Percentiles rank a stretch among this genome's conserved stretches.
Evolutionary conservation across 805 yeast genomes (phyloP).

Genomic region (Starmerella vaccinii): DNA sequence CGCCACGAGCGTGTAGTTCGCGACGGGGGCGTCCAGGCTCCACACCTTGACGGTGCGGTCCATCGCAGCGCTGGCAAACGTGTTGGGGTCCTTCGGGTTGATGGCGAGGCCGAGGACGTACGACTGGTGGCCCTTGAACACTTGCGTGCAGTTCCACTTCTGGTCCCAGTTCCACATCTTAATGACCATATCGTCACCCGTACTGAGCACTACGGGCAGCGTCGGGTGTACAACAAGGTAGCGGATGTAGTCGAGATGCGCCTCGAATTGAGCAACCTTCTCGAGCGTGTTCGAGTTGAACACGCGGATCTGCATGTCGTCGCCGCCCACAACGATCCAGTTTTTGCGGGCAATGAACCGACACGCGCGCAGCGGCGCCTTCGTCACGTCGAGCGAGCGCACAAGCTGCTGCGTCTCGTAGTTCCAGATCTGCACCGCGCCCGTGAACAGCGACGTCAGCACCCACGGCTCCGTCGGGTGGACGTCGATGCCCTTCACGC

Average conservation of each 20-base stretch:
- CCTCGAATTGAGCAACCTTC: slow-evolving; percentile 89
- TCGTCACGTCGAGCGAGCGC: slow-evolving; percentile 87
- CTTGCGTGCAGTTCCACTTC: slow-evolving; percentile 80
- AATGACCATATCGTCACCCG: slow-evolving; percentile 83
- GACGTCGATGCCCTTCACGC: slow-evolving; percentile 96
- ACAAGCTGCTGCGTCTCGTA: slow-evolving; percentile 77
- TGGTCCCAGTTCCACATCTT: slow-evolving; percentile 97
- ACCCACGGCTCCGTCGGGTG: slow-evolving; percentile 99
- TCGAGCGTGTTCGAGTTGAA: slow-evolving; percentile 94
- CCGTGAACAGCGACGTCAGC: slow-evolving; percentile 80
- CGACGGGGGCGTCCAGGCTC: slow-evolving; percentile 78
- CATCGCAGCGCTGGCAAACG: slow-evolving; percentile 93
- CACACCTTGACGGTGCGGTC: slow-evolving; percentile 95
- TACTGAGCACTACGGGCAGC: slow-evolving; percentile 77
- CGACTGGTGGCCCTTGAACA: slow-evolving; percentile 91
- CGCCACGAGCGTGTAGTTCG: slow-evolving; percentile 85
- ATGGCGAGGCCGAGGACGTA: slow-evolving; percentile 89
- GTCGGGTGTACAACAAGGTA: slow-evolving; percentile 90
- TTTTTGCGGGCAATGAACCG: slow-evolving; percentile 89
- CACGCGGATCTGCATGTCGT: slow-evolving; percentile 88
- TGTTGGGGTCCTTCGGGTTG: slow-evolving; percentile 95
- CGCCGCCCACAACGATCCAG: slow-evolving; percentile 94
- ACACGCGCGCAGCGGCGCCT: slow-evolving; percentile 92
- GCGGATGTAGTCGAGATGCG: slow-evolving; percentile 95
- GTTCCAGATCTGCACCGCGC: slow-evolving; percentile 86